A percentile compares a stretch with the other conserved stretches of the same genome.
Conservation (phyloP, 768 basidiomycete species). For the Lactarius akahatsu region DNA sequence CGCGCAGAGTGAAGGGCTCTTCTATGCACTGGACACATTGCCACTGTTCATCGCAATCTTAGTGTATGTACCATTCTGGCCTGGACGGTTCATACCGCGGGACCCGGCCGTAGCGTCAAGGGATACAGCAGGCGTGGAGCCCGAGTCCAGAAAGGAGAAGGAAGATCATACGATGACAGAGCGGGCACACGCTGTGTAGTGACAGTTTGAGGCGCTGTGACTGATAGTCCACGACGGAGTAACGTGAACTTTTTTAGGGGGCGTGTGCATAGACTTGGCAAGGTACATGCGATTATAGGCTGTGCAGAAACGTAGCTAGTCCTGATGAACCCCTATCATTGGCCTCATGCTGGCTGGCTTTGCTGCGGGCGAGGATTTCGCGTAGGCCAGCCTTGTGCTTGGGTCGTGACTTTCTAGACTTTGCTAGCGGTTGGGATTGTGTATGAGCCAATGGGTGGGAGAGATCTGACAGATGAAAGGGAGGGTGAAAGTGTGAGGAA, state of each 20-base stretch:
- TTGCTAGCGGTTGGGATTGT: constrained; percentile 1
- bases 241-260: background rate
- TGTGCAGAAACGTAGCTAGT: constrained; percentile 21
- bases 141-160: background rate
- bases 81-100: constrained; percentile 50
- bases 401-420: constrained; percentile 34
- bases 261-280: background rate
- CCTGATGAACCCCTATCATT: constrained; percentile 13
- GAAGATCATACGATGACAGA: constrained; percentile 1
- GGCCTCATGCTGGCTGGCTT: constrained; percentile 47
- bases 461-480: constrained; percentile 3
- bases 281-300: constrained; percentile 5
- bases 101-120: constrained; percentile 33
- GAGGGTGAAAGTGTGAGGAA: constrained; percentile 9
- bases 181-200: background rate
- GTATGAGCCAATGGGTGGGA: background rate
- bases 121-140: constrained; percentile 38
- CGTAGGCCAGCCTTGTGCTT: constrained; percentile 62
- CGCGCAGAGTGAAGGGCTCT: constrained; percentile 56
- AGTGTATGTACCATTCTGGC: constrained; percentile 63
- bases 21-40: constrained; percentile 67
- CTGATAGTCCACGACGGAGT: background rate
- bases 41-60: constrained; percentile 61
- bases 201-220: background rate
- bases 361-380: constrained; percentile 62